A percentile compares a stretch with the other conserved stretches of the same genome.
These are phyloP conservation scores for Pichia sp. DNA, from an alignment of 1,139 yeast genomes.

Conservation along the genomic window DNA sequence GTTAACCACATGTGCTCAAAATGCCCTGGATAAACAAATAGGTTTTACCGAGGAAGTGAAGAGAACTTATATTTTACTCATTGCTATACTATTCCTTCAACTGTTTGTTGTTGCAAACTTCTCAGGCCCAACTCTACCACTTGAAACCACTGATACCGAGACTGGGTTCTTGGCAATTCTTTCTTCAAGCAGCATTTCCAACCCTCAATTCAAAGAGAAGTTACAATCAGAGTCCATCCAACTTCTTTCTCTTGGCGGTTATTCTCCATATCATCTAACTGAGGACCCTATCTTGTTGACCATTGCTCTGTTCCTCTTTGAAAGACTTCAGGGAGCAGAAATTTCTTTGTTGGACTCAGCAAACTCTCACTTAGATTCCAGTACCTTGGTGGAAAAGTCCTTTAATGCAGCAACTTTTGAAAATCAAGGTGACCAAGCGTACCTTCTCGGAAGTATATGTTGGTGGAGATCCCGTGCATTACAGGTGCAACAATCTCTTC, in stretches of 20 bases:
- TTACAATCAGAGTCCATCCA: slow-evolving; percentile 22
- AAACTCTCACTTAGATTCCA: slow-evolving; percentile 16
- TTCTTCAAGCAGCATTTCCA: slow-evolving; percentile 1
- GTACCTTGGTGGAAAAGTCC: slow-evolving; percentile 18
- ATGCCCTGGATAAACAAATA: too few species aligned
- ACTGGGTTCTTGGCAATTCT: slow-evolving; percentile 23
- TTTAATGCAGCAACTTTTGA: slow-evolving; percentile 13
- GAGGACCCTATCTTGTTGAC: slow-evolving; percentile 42
- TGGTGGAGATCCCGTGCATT: slow-evolving; percentile 76
- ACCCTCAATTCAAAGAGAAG: slow-evolving; percentile 11
- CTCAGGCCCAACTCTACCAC: slow-evolving; percentile 69
- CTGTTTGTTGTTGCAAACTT: slow-evolving; percentile 68
- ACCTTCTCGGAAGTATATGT: slow-evolving; percentile 39
- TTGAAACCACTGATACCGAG: slow-evolving; percentile 17
- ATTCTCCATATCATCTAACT: slow-evolving; percentile 52
- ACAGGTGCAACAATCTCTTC: slow-evolving; percentile 52
- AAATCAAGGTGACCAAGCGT: slow-evolving; percentile 18
- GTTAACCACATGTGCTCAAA: too few species aligned
- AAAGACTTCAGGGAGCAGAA: slow-evolving; percentile 34
- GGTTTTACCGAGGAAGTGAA: slow-evolving; percentile 6
- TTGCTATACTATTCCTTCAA: slow-evolving; percentile 57
- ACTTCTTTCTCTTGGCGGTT: slow-evolving; percentile 50
- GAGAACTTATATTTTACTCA: slow-evolving; percentile 15
- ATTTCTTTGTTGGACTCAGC: slow-evolving; percentile 26
- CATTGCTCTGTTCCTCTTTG: slow-evolving; percentile 45